Evolutionary conservation across 2,329 filamentous ascomycete species (phyloP).

Genomic region (Penicillium sp.): DNA sequence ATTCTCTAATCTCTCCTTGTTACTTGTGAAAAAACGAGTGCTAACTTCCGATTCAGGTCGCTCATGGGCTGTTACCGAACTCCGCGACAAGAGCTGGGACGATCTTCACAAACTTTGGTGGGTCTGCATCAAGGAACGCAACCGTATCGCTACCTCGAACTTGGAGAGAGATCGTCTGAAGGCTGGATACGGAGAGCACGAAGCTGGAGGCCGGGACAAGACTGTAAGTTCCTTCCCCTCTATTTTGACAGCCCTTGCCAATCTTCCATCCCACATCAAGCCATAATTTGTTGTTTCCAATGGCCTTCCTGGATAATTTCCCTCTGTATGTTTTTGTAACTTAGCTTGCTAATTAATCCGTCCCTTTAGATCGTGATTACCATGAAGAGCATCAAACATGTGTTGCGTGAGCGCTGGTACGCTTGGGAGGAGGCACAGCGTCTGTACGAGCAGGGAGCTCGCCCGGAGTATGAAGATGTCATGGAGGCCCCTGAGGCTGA

Average conservation of each 20-base stretch:
- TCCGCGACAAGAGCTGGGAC: slow-evolving; percentile 88
- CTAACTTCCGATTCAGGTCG: slow-evolving; percentile 54
- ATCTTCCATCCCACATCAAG: background rate
- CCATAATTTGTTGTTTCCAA: background rate
- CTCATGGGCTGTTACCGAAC: slow-evolving; percentile 79
- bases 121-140: slow-evolving; percentile 87
- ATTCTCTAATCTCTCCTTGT: background rate
- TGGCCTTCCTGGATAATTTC: background rate
- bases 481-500: slow-evolving; percentile 8
- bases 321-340: background rate
- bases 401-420: slow-evolving; percentile 84
- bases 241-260: background rate
- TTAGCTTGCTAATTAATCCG: background rate
- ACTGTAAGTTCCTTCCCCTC: slow-evolving; percentile 56
- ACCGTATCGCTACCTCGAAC: slow-evolving; percentile 77
- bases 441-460: slow-evolving; percentile 37
- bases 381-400: slow-evolving; percentile 78
- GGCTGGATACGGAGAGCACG: slow-evolving; percentile 70
- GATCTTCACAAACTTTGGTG: slow-evolving; percentile 93
- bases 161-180: slow-evolving; percentile 66
- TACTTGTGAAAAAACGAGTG: background rate
- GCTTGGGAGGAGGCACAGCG: slow-evolving; percentile 60
- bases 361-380: slow-evolving; percentile 67
- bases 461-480: slow-evolving; percentile 33
- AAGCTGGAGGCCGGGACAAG: slow-evolving; percentile 62